These are phyloP conservation scores for Nakazawaea siamensis DNA, from an alignment of 805 yeast species.

Conservation along the genomic window DNA sequence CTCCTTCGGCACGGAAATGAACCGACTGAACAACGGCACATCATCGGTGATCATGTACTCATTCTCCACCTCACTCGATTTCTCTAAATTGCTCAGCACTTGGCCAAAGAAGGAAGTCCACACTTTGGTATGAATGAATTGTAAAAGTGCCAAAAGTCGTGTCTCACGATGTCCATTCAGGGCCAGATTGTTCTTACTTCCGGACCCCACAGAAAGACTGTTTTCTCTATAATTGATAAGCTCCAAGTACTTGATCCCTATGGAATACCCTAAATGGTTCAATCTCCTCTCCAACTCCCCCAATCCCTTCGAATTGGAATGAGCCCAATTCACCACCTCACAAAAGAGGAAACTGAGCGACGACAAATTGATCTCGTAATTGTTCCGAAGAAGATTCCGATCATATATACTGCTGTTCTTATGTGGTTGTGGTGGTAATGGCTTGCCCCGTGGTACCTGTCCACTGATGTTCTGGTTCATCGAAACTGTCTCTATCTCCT, in stretches of 20 bases:
- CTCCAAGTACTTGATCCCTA: constrained; percentile 69
- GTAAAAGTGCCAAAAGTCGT: constrained; percentile 63
- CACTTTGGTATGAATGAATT: constrained; percentile 62
- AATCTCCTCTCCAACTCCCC: constrained; percentile 53
- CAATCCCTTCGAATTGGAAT: constrained; percentile 54
- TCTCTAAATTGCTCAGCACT: constrained; percentile 42
- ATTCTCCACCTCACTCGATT: constrained; percentile 47
- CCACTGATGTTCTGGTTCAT: neutral
- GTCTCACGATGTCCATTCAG: constrained; percentile 45
- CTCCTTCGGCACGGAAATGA: constrained; percentile 71
- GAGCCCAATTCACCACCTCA: constrained; percentile 62
- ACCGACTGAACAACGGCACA: constrained; percentile 62
- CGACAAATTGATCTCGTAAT: constrained; percentile 59
- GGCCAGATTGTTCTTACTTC: neutral
- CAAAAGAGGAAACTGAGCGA: constrained; percentile 62
- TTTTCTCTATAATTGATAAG: constrained; percentile 64
- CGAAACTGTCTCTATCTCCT: too few species aligned
- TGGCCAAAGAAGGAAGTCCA: constrained; percentile 75
- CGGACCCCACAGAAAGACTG: neutral
- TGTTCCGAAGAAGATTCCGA: constrained; percentile 54
- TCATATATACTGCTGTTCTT: constrained; percentile 45
- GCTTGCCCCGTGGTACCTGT: constrained; percentile 4
- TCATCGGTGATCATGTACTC: constrained; percentile 76
- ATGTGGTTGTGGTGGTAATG: constrained; percentile 17
- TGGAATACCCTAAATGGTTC: constrained; percentile 67